These are phyloP conservation scores for Aspergillus sp. DNA, from an alignment of 2,329 filamentous ascomycete species.

Conservation along the genomic window DNA sequence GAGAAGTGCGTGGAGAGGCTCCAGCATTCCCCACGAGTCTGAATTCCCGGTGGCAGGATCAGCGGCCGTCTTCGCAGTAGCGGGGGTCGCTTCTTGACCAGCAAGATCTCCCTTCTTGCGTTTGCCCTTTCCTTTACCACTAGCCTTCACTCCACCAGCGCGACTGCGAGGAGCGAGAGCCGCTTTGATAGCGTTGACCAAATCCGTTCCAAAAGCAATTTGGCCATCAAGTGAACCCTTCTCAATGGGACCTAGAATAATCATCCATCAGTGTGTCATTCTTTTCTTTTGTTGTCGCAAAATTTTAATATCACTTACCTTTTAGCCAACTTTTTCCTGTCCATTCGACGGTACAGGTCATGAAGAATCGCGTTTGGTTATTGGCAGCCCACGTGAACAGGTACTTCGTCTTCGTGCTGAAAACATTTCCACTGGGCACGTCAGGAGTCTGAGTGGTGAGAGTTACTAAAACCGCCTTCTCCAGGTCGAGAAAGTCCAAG, in stretches of 20 bases:
- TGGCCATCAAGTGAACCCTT: slow-evolving; percentile 92
- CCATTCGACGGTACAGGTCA: slow-evolving; percentile 92
- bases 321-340: slow-evolving; percentile 96
- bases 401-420: slow-evolving; percentile 86
- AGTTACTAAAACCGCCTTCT: slow-evolving; percentile 76
- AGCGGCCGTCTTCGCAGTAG: slow-evolving; percentile 36
- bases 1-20: slow-evolving; percentile 63
- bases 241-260: slow-evolving; percentile 70
- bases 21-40: slow-evolving; percentile 69
- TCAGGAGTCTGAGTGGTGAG: slow-evolving; percentile 85
- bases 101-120: slow-evolving; percentile 49
- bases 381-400: slow-evolving; percentile 87
- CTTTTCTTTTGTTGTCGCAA: too few relatives aligned
- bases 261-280: too few relatives aligned
- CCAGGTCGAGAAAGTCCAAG: slow-evolving; percentile 75
- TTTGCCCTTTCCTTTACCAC: slow-evolving; percentile 49
- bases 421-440: slow-evolving; percentile 87
- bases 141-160: slow-evolving; percentile 39
- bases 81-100: slow-evolving; percentile 30
- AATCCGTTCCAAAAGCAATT: slow-evolving; percentile 67
- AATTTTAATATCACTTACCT: slow-evolving; percentile 46
- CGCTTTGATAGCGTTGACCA: slow-evolving; percentile 65
- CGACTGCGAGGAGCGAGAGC: slow-evolving; percentile 61
- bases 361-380: slow-evolving; percentile 74
- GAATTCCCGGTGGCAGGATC: slow-evolving; percentile 32